Evolutionary conservation across 2,329 filamentous ascomycete genomes (phyloP), one percentile per base, ranked within the genome.

Genomic region (Colletotrichum euphorbiae): DNA sequence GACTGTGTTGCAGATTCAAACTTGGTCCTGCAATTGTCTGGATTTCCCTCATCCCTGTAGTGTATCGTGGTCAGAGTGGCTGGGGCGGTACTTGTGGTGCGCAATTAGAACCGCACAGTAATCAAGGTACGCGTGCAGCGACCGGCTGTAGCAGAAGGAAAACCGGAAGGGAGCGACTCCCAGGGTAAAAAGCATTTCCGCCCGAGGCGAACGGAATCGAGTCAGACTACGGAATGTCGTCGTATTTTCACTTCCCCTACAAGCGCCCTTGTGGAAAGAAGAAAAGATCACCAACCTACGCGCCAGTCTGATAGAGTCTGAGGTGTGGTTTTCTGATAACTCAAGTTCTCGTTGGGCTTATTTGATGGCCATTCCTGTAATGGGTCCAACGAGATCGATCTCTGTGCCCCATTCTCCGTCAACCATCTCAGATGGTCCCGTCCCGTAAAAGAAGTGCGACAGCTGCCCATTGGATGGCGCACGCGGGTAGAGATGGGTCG

Each of bases 361-460:
- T 40, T 40, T 65, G 54, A 61, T 28, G 28, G 28, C 33, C 61
- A 65, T 63, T 52, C 59, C 61, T 65, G 52, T 40, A 48, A 68
- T 59, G 65, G 65, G 61, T 65, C 65, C 65, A 48, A 46, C 33
- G 40, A 65, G 65, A 68, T 68, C 65, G 65, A 68, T 65, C 65
- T 68, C 52, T 65, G 65, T 65, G 65, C 65, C 65, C 65, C 65
- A 64, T 67, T 63, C 33, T 59, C 61, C 61, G 46, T 46, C 52
- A 65, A 58, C 54, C 65, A 68, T 68, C 54, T 68, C 51, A 68
- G 65, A 68, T 68, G 59, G 65, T 56, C 52, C 65, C 60, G 61
- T 68, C 54, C 61, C 65, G 54, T 65, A 51, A 43, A 33, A 43
- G 36, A 61, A 59, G 36, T 46, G 42, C 59, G 36, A 62, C 45